Conservation (phyloP, 2,329 filamentous ascomycete species). For the Ophiostoma perfectum region DNA sequence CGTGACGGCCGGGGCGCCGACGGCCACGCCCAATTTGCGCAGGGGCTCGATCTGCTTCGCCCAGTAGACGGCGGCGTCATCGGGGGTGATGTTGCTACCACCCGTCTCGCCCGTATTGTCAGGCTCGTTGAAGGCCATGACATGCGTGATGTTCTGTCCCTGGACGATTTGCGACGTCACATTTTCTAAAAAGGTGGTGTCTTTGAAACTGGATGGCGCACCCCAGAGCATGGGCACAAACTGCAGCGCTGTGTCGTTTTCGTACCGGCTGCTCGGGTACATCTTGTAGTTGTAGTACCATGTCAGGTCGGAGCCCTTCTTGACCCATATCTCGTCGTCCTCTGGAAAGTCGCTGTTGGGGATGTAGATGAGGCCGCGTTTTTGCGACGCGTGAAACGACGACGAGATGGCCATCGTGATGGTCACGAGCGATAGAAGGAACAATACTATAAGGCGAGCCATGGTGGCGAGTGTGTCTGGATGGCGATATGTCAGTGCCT, state of each 20-base stretch:
- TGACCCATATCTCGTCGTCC: constrained; percentile 62
- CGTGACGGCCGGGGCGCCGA: constrained; percentile 68
- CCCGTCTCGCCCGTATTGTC: constrained; percentile 54
- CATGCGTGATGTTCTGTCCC: constrained; percentile 56
- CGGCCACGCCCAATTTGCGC: constrained; percentile 55
- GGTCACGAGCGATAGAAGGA: neutral
- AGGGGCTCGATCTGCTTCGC: constrained; percentile 65
- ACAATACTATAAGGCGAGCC: neutral
- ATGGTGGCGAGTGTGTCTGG: neutral
- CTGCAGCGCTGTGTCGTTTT: constrained; percentile 39
- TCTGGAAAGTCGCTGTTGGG: constrained; percentile 47
- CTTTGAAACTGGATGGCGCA: constrained; percentile 41
- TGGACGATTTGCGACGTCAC: constrained; percentile 51
- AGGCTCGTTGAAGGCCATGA: constrained; percentile 74
- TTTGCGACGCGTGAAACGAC: constrained; percentile 41
- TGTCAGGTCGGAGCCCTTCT: constrained; percentile 52
- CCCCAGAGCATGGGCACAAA: constrained; percentile 82
- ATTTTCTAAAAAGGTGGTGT: constrained; percentile 55
- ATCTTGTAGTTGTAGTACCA: constrained; percentile 81
- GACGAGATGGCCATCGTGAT: constrained; percentile 26
- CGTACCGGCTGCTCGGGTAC: constrained; percentile 49
- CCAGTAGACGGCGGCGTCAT: constrained; percentile 61
- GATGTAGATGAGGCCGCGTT: constrained; percentile 69
- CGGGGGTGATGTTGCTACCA: constrained; percentile 57
- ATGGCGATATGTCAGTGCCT: neutral